These are phyloP conservation scores for Monilinia polystroma DNA, from an alignment of 2,329 filamentous ascomycete species.

Conservation along the genomic window DNA sequence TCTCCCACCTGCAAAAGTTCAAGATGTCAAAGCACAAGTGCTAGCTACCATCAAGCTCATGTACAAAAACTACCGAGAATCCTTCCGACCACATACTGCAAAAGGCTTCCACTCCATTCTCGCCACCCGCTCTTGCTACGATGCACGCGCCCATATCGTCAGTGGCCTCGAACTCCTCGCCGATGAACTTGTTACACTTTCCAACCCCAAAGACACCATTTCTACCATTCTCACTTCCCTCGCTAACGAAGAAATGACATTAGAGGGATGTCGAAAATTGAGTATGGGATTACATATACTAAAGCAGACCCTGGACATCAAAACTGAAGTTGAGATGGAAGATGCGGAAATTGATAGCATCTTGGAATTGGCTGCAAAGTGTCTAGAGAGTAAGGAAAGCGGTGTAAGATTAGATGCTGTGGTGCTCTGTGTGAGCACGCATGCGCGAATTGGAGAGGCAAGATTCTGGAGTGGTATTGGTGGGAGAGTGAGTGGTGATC, in stretches of 20 bases:
- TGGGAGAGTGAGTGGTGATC: slow-evolving; percentile 62
- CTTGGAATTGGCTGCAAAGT: slow-evolving; percentile 52
- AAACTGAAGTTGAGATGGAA: slow-evolving; percentile 47
- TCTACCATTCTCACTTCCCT: slow-evolving; percentile 54
- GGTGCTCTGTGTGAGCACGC: slow-evolving; percentile 72
- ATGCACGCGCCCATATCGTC: slow-evolving; percentile 69
- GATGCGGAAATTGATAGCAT: slow-evolving; percentile 54
- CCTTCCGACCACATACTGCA: slow-evolving; percentile 66
- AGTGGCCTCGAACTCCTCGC: slow-evolving; percentile 72
- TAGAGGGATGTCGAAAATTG: slow-evolving; percentile 52
- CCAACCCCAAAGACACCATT: slow-evolving; percentile 60
- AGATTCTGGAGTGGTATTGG: slow-evolving; percentile 68
- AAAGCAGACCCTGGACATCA: slow-evolving; percentile 53
- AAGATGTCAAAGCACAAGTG: slow-evolving; percentile 72
- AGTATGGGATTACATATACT: slow-evolving; percentile 65
- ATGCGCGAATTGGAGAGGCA: slow-evolving; percentile 58
- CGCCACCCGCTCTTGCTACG: slow-evolving; percentile 62
- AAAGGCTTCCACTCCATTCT: slow-evolving; percentile 67
- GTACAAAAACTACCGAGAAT: slow-evolving; percentile 63
- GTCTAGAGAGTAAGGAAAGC: slow-evolving; percentile 60
- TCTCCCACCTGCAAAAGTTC: slow-evolving; percentile 61
- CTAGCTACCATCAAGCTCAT: slow-evolving; percentile 72
- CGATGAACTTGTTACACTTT: slow-evolving; percentile 67
- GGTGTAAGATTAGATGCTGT: slow-evolving; percentile 73
- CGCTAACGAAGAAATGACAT: slow-evolving; percentile 44